Evolutionary conservation across 2,329 filamentous ascomycete genomes (phyloP), one percentile per base, ranked within the genome.

Genomic region (Fusarium sp.): DNA sequence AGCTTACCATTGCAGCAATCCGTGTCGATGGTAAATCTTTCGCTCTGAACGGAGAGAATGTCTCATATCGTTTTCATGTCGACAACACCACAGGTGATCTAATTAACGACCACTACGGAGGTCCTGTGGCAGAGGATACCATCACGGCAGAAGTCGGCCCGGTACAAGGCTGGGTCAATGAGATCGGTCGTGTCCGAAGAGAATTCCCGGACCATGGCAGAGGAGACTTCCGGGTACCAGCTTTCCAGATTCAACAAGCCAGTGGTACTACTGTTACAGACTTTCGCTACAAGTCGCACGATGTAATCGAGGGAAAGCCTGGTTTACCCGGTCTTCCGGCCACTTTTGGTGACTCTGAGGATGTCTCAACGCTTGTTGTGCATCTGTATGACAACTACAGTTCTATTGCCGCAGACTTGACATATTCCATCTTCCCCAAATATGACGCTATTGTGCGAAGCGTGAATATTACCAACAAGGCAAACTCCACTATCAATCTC

Each of bases 21-120:
- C 80, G 79, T 18, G 84, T 85, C 16, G 77, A 86, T 9, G 86
- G 85, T 9, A 83, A 79, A 2, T 83, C 83, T n/a, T 90, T 90
- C 66, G 82, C 85, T 3, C 79, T 90, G 40, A 86, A 86, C 26
- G 87, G 85, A 30, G 77, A 85, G 41, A 80, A 82, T 61, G 81
- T 88, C 36, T 89, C 88, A 8, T 90, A 91, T 71, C 85, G 86
- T 46, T 89, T 91, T 75, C 88, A 90, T 65, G 86, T 89, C 47
- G 85, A 90, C 67, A 79, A 83, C 6, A 75, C 74, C 12, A 86
- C 84, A 0, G 83, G 85, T 12, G 88, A 91, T 53, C 80, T 91
- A 20, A 75, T 87, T 15, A 83, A 85, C 0, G 87, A 90, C 67
- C 88, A 91, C 71, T 91, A 88, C 67, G 89, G 88, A 36, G 87